phyloP scores from a whole-genome alignment of 208 protist genomes.

The Acanthamoeba castellanii region DNA sequence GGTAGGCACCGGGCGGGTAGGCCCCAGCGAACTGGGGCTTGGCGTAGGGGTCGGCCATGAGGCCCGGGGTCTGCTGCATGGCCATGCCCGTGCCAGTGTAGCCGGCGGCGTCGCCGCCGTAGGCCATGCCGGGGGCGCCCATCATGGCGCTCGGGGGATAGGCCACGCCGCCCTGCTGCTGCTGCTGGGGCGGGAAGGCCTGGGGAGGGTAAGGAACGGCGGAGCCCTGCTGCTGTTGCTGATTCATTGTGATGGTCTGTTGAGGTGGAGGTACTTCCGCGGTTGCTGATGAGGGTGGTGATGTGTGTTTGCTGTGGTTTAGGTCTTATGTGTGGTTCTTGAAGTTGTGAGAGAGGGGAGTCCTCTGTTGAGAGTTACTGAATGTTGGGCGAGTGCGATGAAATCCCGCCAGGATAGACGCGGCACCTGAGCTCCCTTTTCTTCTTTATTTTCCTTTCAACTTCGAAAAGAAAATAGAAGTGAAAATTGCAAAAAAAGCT shows the following conservation, averaged over 20 bases:
- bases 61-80: background rate
- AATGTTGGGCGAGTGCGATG: background rate
- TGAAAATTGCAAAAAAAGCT: too few species aligned
- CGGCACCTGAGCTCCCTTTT: too few species aligned
- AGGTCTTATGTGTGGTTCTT: background rate
- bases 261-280: background rate
- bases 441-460: too few species aligned
- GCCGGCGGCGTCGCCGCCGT: background rate
- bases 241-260: background rate
- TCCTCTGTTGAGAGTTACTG: background rate
- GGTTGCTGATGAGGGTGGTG: too few species aligned
- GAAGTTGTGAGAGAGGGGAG: too few species aligned
- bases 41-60: background rate
- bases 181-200: background rate
- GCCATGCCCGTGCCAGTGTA: background rate
- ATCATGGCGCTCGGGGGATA: background rate
- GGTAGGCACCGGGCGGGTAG: too few species aligned
- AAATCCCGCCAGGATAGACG: background rate
- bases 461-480: too few species aligned
- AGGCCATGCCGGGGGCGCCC: background rate
- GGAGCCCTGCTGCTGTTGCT: background rate
- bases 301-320: background rate
- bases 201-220: background rate
- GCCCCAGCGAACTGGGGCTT: too few species aligned
- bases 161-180: background rate